Conservation (phyloP, 495 filamentous ascomycete genomes). For the Aspergillus haitiensis region DNA sequence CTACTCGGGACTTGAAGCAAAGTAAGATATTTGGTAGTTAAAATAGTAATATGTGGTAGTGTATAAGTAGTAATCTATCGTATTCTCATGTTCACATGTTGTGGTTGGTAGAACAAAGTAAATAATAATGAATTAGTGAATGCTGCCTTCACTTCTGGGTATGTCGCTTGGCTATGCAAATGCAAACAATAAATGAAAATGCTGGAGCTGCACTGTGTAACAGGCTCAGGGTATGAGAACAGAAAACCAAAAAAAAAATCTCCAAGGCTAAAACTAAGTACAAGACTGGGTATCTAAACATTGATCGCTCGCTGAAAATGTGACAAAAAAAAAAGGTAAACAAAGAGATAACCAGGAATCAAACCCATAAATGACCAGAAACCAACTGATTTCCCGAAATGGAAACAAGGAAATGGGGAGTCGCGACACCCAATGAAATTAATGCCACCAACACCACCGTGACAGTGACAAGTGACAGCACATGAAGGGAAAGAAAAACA, state of each 20-base stretch:
- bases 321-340: slow-evolving; percentile 9
- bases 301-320: slow-evolving; percentile 2
- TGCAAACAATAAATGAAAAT: slow-evolving; percentile 14
- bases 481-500: slow-evolving; percentile 8
- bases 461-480: slow-evolving; percentile 6
- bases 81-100: slow-evolving; percentile 12
- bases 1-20: neutral
- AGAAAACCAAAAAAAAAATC: slow-evolving; percentile 7
- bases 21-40: neutral
- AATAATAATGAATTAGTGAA: slow-evolving; percentile 7
- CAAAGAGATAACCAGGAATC: slow-evolving; percentile 1
- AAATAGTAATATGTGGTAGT: slow-evolving; percentile 1
- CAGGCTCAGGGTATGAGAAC: slow-evolving; percentile 27
- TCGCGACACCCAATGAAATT: slow-evolving; percentile 1
- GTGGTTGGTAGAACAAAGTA: neutral
- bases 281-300: slow-evolving; percentile 31
- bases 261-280: slow-evolving; percentile 14
- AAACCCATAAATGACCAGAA: neutral
- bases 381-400: slow-evolving; percentile 17
- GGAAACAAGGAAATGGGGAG: slow-evolving; percentile 6
- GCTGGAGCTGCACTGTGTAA: slow-evolving; percentile 23
- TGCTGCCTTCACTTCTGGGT: slow-evolving; percentile 14
- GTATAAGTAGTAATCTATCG: neutral
- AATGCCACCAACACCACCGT: slow-evolving; percentile 19
- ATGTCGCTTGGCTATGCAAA: slow-evolving; percentile 27